Base-by-base conservation (phyloP, 257 asterid species). In the Nemophila menziesii region DNA sequence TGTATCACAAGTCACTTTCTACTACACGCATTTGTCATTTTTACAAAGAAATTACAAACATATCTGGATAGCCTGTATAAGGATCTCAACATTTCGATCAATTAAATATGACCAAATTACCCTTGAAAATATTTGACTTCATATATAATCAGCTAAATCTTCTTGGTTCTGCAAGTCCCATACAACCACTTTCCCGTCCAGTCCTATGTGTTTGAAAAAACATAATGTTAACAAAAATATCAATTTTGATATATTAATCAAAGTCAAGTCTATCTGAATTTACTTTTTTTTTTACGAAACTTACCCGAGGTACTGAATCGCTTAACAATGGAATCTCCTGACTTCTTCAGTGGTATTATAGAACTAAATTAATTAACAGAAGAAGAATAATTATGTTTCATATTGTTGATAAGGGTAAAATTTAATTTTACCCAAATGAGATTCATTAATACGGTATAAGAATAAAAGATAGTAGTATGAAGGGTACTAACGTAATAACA, bases 301-400 rank as follows among this genome's bases (percentile, higher is more conserved):
- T 23, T 63, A 85, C 96, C 96, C 77, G 96, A 74, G 43, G 96
- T 90, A 71, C 89, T 85, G 83, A 81, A 90, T 50, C 73, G 64
- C 49, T 80, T 72, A 15, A 68, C 51, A 11, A 42, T 47, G 39
- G 72, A 51, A 22, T 67, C 74, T 48, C 74, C 74, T 34, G 67
- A 40, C 58, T 69, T 79, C 56, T 64, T 75, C 39, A 81, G 67
- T 42, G 96, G 77, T 49, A 81, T 63, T 29, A 90, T 57, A 61
- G 74, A 77, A 49, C 99, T 90, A 55, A 20, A 65, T 46, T 57
- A 44, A 27, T 44, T 33, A 55, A 45, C 40, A 54, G 51, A 33
- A 11, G 38, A 8, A 22, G 43, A 43, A 51, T 15, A 54, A 3
- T 47, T 17, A 57, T 44, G 20, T 19, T 38, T 20, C 51, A 33